Conservation (phyloP, 768 basidiomycete species). For the Auriscalpium microsporum region DNA sequence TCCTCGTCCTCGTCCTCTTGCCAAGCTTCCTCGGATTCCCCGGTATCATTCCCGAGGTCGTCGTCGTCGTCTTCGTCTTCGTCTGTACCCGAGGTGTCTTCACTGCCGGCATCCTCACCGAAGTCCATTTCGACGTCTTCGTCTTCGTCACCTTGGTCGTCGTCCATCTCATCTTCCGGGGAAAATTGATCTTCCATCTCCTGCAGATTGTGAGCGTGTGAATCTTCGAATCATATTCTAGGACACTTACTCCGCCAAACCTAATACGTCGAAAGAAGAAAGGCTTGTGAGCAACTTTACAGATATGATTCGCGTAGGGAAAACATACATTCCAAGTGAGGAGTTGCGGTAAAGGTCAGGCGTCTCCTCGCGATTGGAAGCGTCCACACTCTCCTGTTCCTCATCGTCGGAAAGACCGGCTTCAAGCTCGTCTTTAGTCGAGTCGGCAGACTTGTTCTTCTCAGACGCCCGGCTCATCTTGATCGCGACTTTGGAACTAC, state of each 20-base stretch:
- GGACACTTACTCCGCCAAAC: slow-evolving; percentile 68
- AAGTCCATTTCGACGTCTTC: slow-evolving; percentile 86
- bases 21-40: slow-evolving; percentile 55
- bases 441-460: slow-evolving; percentile 51
- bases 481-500: slow-evolving; percentile 91
- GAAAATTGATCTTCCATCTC: slow-evolving; percentile 80
- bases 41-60: slow-evolving; percentile 42
- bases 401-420: slow-evolving; percentile 44
- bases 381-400: slow-evolving; percentile 52
- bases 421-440: slow-evolving; percentile 33
- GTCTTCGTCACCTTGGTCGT: slow-evolving; percentile 71
- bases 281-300: not conserved
- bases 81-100: slow-evolving; percentile 69
- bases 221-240: not conserved
- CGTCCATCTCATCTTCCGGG: slow-evolving; percentile 72
- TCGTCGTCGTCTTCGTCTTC: slow-evolving; percentile 63
- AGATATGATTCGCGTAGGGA: not conserved
- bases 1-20: slow-evolving; percentile 60
- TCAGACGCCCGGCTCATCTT: slow-evolving; percentile 85
- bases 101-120: slow-evolving; percentile 75
- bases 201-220: slow-evolving; percentile 30
- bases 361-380: slow-evolving; percentile 62
- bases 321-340: slow-evolving; percentile 80
- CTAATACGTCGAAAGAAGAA: slow-evolving; percentile 20
- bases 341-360: slow-evolving; percentile 95